These are phyloP conservation scores for Arachnomyces sp. DNA, from an alignment of 2,329 filamentous ascomycete genomes.

Conservation along the genomic window DNA sequence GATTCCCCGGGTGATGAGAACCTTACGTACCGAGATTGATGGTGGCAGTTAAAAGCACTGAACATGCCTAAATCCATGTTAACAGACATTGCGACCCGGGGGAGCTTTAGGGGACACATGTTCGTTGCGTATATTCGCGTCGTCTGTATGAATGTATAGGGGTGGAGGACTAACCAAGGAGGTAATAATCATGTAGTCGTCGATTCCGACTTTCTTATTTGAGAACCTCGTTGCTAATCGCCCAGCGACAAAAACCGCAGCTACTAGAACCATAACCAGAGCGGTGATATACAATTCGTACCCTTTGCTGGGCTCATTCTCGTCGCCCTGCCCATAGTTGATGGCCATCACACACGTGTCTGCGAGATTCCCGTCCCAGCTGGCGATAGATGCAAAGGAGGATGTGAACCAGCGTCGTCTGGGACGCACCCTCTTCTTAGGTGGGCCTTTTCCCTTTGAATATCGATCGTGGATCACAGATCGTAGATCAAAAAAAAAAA, in stretches of 20 bases:
- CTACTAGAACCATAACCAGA: slow-evolving; percentile 5
- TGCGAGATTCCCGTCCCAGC: no score
- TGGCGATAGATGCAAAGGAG: no score
- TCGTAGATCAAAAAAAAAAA: no score
- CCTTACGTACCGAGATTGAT: slow-evolving; percentile 6
- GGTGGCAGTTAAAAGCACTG: slow-evolving; percentile 2
- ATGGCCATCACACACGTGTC: slow-evolving; percentile 3
- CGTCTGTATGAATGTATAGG: no score
- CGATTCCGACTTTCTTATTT: background rate
- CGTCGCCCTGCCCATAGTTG: slow-evolving; percentile 7
- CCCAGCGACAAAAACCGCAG: slow-evolving; percentile 2
- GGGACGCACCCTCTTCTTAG: no score
- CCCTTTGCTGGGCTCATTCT: slow-evolving; percentile 1
- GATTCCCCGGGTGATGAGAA: no score
- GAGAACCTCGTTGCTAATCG: slow-evolving; percentile 1
- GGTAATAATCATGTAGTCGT: slow-evolving; percentile 2
- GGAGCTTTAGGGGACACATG: no score
- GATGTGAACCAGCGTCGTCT: no score
- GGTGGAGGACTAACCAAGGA: slow-evolving; percentile 1
- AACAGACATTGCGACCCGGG: background rate
- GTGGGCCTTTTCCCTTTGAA: no score
- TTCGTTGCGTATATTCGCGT: no score
- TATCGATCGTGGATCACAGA: no score
- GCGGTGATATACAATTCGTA: slow-evolving; percentile 5
- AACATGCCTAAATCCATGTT: background rate